Base-by-base conservation (phyloP, 768 basidiomycete species). In the Cytidiella melzeri region DNA sequence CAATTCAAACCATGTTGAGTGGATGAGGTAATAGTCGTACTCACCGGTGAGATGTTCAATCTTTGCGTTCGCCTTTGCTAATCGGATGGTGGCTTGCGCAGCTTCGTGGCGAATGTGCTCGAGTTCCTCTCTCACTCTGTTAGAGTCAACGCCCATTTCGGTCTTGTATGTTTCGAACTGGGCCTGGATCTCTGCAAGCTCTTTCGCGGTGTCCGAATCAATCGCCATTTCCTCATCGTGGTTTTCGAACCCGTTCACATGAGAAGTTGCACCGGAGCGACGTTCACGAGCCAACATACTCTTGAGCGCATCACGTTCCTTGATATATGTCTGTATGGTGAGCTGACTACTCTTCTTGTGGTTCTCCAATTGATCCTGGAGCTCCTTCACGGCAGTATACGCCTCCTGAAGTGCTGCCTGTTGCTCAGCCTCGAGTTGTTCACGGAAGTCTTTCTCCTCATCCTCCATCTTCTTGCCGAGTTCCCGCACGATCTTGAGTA, bases 281-380 rank as follows among this genome's bases (percentile, higher is more conserved):
- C 60, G 62, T 23, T 63, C 73, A 44, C 87, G 69, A 15, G 73
- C 72, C 13, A 93, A 72, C 75, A 96, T 79, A 34, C 76, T 75
- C 57, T 81, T 84, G 55, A 94, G 76, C 40, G 90, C 79, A 57
- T 96, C 96, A 4, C 92, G 72, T 67, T 98, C 95, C 66, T 88
- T 88, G 67, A 86, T 77, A 50, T 87, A 88, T 7, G 86, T 83
- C 58, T 89, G 84, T 37, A 90, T 82, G 40, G 83, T 73, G n/a
- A 69, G 67, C 27, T 87, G 83, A 61, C 77, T 75, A 63, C 72
- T 74, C 65, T 80, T 81, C 67, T 87, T 84, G 66, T 92, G 84
- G 36, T 75, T 70, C 54, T 94, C 90, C 11, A 96, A 71, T 63
- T 92, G 84, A 12, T 79, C 72, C 15, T 83, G 83, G 15, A 97